phyloP scores from a whole-genome alignment of 805 yeast genomes.

The Tetrapisispora pingtungensis region DNA sequence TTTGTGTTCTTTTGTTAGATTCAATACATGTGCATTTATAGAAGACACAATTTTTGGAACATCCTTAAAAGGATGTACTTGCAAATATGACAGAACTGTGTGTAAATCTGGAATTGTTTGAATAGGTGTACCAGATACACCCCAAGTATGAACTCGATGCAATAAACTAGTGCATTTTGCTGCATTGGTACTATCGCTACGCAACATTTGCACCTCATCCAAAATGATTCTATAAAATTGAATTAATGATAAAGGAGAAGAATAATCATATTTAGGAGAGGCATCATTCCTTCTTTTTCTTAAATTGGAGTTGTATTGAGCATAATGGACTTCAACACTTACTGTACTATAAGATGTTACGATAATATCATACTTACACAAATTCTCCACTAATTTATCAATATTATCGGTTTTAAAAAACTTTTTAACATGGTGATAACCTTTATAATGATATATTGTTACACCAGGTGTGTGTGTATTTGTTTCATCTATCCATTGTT shows the following conservation, averaged over 20 bases:
- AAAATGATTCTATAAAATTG: conserved; percentile 85
- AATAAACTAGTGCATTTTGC: conserved; percentile 71
- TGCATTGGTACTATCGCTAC: conserved; percentile 56
- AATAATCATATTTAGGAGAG: conserved; percentile 39
- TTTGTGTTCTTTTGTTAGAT: background rate
- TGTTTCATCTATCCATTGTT: conserved; percentile 83
- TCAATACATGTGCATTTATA: background rate
- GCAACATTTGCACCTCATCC: conserved; percentile 94
- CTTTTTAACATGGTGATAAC: conserved; percentile 34
- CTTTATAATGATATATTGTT: conserved; percentile 54
- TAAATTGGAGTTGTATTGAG: conserved; percentile 50
- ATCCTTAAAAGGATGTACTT: conserved; percentile 53
- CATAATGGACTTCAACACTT: conserved; percentile 68
- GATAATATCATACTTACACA: conserved; percentile 63
- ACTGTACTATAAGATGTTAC: conserved; percentile 68
- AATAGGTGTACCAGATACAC: conserved; percentile 92
- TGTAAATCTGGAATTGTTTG: conserved; percentile 57
- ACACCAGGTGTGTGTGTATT: conserved; percentile 35
- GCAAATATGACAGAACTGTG: conserved; percentile 59
- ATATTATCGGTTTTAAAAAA: conserved; percentile 13
- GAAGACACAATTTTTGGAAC: conserved; percentile 11
- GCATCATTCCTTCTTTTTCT: conserved; percentile 25
- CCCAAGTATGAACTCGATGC: conserved; percentile 90
- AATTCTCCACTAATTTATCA: conserved; percentile 36
- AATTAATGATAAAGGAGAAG: conserved; percentile 71